These are phyloP conservation scores for Zygnema cylindricum DNA, from an alignment of 139 green algal species.

Conservation along the genomic window DNA sequence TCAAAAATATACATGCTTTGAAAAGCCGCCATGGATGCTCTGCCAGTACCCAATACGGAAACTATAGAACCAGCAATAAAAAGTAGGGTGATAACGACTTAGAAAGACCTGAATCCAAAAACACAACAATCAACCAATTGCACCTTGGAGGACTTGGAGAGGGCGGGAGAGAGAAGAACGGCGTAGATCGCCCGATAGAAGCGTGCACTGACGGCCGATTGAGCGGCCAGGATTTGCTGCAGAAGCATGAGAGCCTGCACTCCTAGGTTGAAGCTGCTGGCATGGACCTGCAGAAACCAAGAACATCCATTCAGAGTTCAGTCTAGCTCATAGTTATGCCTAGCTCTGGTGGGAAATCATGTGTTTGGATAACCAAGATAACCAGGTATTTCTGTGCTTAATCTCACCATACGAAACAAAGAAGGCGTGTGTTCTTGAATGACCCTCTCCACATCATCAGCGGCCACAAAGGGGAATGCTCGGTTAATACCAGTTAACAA, in stretches of 20 bases:
- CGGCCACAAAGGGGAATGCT: conserved; percentile 88
- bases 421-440: conserved; percentile 74
- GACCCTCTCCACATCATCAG: conserved; percentile 71
- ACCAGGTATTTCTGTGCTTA: neutral
- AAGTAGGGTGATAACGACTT: too few relatives aligned
- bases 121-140: too few relatives aligned
- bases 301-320: neutral
- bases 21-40: too few relatives aligned
- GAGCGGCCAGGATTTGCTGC: conserved; percentile 79
- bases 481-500: conserved; percentile 80
- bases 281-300: conserved; percentile 77
- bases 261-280: conserved; percentile 78
- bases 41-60: too few relatives aligned
- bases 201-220: conserved; percentile 76
- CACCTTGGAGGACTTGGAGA: conserved; percentile 57
- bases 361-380: neutral
- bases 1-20: too few relatives aligned
- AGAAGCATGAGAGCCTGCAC: conserved; percentile 91
- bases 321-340: neutral
- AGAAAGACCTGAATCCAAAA: too few relatives aligned
- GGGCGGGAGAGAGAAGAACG: conserved; percentile 68
- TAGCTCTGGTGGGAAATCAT: too few relatives aligned
- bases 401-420: conserved; percentile 79
- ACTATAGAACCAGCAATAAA: too few relatives aligned
- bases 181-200: conserved; percentile 92